Evolutionary conservation across 1,284 basidiomycete species (phyloP).

Genomic region (Erythrobasidium hasegawianum): DNA sequence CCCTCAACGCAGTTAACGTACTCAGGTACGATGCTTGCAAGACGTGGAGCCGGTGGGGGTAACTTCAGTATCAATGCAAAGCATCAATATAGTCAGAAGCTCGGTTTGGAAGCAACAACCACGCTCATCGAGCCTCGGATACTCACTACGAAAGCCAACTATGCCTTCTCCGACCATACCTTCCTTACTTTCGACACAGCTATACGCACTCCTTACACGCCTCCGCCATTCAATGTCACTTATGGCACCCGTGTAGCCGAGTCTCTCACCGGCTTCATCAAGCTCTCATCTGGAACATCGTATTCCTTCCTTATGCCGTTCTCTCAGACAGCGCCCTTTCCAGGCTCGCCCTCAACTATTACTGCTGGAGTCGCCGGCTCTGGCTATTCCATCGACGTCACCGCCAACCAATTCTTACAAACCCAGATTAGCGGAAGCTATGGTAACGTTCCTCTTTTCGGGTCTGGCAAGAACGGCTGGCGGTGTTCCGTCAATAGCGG

Average conservation of each 20-base stretch:
- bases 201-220: constrained; percentile 42
- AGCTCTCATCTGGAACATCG: constrained; percentile 38
- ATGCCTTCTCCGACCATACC: constrained; percentile 52
- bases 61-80: constrained; percentile 60
- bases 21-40: constrained; percentile 25
- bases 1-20: constrained; percentile 15
- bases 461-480: constrained; percentile 23
- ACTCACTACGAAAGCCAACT: constrained; percentile 51
- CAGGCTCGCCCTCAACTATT: constrained; percentile 14
- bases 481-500: constrained; percentile 21
- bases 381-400: constrained; percentile 13
- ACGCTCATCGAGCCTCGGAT: constrained; percentile 53
- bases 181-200: constrained; percentile 49
- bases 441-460: constrained; percentile 15
- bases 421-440: constrained; percentile 11
- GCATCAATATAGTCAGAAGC: constrained; percentile 61
- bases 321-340: constrained; percentile 3
- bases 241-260: constrained; percentile 53
- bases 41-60: constrained; percentile 47
- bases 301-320: constrained; percentile 29
- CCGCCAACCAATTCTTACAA: constrained; percentile 22
- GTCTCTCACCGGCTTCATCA: constrained; percentile 50
- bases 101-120: constrained; percentile 49
- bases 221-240: constrained; percentile 52
- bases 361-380: constrained; percentile 25